Conservation (phyloP, 495 filamentous ascomycete species). For the Aspergillus biplanus region DNA sequence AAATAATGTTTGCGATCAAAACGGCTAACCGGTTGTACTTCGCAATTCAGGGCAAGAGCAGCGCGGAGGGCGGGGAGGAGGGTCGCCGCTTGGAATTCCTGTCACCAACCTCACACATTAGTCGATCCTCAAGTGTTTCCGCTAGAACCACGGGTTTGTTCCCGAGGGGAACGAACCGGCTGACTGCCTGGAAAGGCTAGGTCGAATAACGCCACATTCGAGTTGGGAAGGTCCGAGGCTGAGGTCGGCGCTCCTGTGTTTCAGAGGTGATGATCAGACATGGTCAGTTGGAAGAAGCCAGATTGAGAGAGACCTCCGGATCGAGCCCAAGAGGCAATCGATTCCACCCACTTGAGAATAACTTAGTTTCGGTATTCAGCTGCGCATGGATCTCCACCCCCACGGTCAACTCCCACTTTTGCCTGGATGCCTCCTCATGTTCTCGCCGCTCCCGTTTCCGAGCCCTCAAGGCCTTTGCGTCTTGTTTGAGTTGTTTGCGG, state of each 20-base stretch:
- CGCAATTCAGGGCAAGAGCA: constrained; percentile 80
- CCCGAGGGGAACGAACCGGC: constrained; percentile 52
- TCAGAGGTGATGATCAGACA: constrained; percentile 12
- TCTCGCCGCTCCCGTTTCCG: constrained; percentile 43
- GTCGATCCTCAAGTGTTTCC: not conserved
- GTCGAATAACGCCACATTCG: constrained; percentile 86
- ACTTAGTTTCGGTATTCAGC: constrained; percentile 80
- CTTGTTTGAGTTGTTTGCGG: constrained; percentile 76
- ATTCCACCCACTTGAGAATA: constrained; percentile 70
- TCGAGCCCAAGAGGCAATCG: too few species aligned
- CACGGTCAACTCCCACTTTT: constrained; percentile 85
- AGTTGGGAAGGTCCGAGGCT: constrained; percentile 73
- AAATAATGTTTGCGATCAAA: constrained; percentile 99
- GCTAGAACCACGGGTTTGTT: not conserved
- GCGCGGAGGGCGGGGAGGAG: constrained; percentile 88
- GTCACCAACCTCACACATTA: constrained; percentile 1
- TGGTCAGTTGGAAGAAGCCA: not conserved
- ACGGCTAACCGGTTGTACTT: constrained; percentile 70
- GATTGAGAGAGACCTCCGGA: not conserved
- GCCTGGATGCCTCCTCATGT: constrained; percentile 39
- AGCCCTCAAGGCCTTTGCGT: constrained; percentile 56
- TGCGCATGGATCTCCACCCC: constrained; percentile 98
- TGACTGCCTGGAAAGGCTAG: constrained; percentile 87
- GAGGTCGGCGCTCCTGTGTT: constrained; percentile 65
- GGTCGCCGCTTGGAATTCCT: constrained; percentile 78